These are phyloP conservation scores for Cercophora samala DNA, from an alignment of 495 filamentous ascomycete species.

Conservation along the genomic window DNA sequence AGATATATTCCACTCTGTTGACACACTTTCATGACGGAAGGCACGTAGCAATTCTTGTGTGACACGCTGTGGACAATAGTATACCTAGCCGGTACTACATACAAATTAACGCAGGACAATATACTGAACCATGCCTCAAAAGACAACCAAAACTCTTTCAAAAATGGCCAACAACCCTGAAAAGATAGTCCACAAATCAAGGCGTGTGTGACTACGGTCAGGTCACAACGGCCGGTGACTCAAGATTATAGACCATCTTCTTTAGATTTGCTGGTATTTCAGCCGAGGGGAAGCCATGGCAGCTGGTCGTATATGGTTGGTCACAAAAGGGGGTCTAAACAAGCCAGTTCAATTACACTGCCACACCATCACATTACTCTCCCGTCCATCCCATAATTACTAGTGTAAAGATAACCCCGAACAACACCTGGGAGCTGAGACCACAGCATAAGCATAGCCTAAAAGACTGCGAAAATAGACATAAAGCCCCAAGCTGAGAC, in stretches of 20 bases:
- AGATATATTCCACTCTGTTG: too few relatives aligned
- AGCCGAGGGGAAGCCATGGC: not conserved
- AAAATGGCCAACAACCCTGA: too few relatives aligned
- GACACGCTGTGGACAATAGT: too few relatives aligned
- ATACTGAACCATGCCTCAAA: too few relatives aligned
- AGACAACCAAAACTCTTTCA: too few relatives aligned
- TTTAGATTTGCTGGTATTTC: not conserved
- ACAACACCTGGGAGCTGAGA: not conserved
- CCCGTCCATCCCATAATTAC: not conserved
- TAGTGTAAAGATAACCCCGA: not conserved
- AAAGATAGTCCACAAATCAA: too few relatives aligned
- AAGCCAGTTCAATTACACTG: conserved; percentile 8
- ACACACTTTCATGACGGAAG: too few relatives aligned
- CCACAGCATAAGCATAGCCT: not conserved
- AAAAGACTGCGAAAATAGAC: not conserved
- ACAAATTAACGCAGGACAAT: too few relatives aligned
- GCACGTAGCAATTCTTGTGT: too few relatives aligned
- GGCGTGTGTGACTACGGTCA: too few relatives aligned
- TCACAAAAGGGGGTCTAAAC: conserved; percentile 1
- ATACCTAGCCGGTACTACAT: too few relatives aligned
- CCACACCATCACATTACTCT: not conserved
- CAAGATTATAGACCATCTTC: not conserved
- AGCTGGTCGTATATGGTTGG: not conserved
- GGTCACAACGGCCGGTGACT: too few relatives aligned
- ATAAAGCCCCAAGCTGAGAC: not conserved